Percentiles rank a stretch among this genome's conserved stretches.
Evolutionary conservation across 306 rosid genomes (phyloP).

Genomic region (Gleditsia sinensis): DNA sequence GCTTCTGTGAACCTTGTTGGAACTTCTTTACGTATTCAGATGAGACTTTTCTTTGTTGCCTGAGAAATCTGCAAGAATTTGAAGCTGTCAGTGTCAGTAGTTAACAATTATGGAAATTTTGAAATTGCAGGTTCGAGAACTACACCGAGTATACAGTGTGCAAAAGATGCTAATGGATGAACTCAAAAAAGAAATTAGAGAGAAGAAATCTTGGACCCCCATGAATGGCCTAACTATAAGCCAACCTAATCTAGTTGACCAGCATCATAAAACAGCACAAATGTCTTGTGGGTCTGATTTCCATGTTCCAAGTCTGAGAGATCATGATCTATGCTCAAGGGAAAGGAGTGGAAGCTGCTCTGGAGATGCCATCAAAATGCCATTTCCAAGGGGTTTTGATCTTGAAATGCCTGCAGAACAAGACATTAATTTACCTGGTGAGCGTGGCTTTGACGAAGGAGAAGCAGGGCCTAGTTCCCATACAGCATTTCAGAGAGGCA

Average conservation of each 20-base stretch:
- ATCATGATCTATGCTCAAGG: conserved; percentile 53
- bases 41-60: background rate
- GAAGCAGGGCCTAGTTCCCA: conserved; percentile 54
- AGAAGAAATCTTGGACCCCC: conserved; percentile 46
- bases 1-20: conserved; percentile 8
- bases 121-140: conserved; percentile 72
- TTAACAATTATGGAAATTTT: conserved; percentile 15
- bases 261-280: conserved; percentile 38
- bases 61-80: conserved; percentile 23
- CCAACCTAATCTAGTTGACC: conserved; percentile 44
- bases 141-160: conserved; percentile 77
- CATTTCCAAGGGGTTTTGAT: conserved; percentile 72
- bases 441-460: conserved; percentile 44
- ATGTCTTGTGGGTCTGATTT: conserved; percentile 37
- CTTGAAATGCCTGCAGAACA: conserved; percentile 74
- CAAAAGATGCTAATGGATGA: conserved; percentile 84
- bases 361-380: conserved; percentile 53
- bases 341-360: conserved; percentile 88
- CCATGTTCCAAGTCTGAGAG: conserved; percentile 51
- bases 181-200: conserved; percentile 49
- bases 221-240: conserved; percentile 43
- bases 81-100: conserved; percentile 5
- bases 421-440: conserved; percentile 48
- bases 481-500: conserved; percentile 36
- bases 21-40: background rate